Base-by-base conservation (phyloP, 805 yeast species). In the Trichomonascus vanleenenianus region DNA sequence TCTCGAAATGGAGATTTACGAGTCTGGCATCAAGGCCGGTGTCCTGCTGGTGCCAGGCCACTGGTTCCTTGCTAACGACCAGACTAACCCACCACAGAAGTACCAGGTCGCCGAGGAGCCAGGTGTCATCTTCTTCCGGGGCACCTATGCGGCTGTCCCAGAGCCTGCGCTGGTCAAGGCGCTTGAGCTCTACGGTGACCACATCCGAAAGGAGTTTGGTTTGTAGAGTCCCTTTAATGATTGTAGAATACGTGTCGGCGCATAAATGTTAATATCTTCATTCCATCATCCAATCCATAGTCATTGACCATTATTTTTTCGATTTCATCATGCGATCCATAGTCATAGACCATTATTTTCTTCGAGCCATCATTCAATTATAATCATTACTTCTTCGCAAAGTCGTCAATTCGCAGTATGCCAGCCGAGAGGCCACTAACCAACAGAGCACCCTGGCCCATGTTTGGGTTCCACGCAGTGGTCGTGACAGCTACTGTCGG, bases 81-180 rank as follows among this genome's bases (percentile, higher is more conserved):
- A 51, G 43, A 59, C 65, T n/a, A 50, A 34, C 41, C 63, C 66
- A 20, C 63, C 66, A 14, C 62, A 59, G 52, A 58, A 62, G 35
- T 70, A 64, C 43, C 40, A 44, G 38, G 39, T 50, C 11, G 58
- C 53, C 16, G 53, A 50, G 9, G 55, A 44, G 31, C 64, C 55
- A 14, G 50, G 55, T 40, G 65, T 60, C 37, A 52, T 65, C 43
- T 68, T 52, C 52, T 68, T 68, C 64, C 61, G 73, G 35, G 73
- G 73, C 16, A 68, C 73, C 7, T 69, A 63, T 51, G 72, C 72
- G 8, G 60, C 70, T 5, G 72, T 66, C 8, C 56, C 65, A n/a
- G 53, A 52, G 20, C 66, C 62, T 36, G 45, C 55, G 40, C 55
- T 69, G 42, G 56, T 39, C 10, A 49, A 49, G 31, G 73, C 68